A percentile compares a stretch with the other conserved stretches of the same genome.
Conservation (phyloP, 495 filamentous ascomycete species). For the Astrothelium macrocarpum region DNA sequence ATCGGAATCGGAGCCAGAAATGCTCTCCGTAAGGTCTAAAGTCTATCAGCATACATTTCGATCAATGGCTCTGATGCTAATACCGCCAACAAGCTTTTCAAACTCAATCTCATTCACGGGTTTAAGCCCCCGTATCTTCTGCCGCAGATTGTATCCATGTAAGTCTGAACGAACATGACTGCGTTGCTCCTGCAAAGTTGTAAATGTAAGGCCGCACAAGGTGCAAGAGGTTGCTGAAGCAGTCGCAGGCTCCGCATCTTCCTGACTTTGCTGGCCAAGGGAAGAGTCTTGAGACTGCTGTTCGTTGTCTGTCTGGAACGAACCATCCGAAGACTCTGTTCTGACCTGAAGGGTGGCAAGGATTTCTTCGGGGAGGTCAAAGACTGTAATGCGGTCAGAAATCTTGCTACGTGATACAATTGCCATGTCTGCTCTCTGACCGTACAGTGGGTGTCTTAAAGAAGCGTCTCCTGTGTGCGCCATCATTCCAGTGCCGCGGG, state of each 20-base stretch:
- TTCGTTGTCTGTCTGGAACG: constrained; percentile 6
- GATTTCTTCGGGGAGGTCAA: constrained; percentile 73
- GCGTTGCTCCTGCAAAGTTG: constrained; percentile 69
- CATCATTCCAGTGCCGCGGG: neutral
- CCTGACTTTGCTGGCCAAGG: constrained; percentile 29
- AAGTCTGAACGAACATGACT: constrained; percentile 83
- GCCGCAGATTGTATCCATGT: constrained; percentile 90
- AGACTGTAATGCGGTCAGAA: constrained; percentile 46
- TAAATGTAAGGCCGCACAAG: constrained; percentile 64
- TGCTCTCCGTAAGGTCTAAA: constrained; percentile 69
- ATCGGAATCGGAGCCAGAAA: constrained; percentile 65
- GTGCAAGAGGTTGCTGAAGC: constrained; percentile 61
- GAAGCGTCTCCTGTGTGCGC: neutral
- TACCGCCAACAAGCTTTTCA: constrained; percentile 61
- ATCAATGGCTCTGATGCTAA: neutral
- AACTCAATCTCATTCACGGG: constrained; percentile 72
- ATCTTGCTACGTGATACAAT: neutral
- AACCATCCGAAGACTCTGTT: neutral
- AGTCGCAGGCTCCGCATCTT: constrained; percentile 42
- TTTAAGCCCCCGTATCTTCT: constrained; percentile 60
- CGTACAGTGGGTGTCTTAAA: neutral
- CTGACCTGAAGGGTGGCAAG: constrained; percentile 50
- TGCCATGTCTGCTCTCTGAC: neutral
- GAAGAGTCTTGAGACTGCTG: neutral
- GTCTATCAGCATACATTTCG: neutral